Evolutionary conservation across 2,329 filamentous ascomycete species (phyloP).

Genomic region (Hypoxylon sp.): DNA sequence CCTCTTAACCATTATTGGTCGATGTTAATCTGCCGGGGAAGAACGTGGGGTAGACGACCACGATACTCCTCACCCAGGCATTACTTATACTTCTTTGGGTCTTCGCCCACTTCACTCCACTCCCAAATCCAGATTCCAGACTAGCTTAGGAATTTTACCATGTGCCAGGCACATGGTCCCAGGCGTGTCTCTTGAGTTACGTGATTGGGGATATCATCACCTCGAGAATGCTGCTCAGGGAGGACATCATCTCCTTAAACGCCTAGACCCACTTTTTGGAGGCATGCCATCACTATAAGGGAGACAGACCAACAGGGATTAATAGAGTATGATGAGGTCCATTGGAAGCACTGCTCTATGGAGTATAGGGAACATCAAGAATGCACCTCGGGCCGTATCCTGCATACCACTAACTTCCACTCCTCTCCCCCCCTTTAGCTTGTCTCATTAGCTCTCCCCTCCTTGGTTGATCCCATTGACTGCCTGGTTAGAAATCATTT

Average conservation of each 20-base stretch:
- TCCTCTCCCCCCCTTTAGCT: too few relatives aligned
- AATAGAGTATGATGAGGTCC: background rate
- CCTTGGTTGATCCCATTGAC: background rate
- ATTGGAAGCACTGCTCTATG: background rate
- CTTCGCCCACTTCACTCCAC: slow-evolving; percentile 31
- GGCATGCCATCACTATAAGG: background rate
- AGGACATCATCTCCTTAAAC: background rate
- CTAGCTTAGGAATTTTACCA: slow-evolving; percentile 12
- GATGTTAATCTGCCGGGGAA: slow-evolving; percentile 43
- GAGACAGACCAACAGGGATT: background rate
- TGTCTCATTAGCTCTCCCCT: background rate
- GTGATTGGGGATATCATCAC: background rate
- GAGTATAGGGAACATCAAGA: background rate
- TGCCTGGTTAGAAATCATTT: background rate
- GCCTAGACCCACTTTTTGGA: background rate
- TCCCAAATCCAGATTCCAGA: slow-evolving; percentile 16
- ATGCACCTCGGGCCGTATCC: background rate
- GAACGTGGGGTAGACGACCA: slow-evolving; percentile 41
- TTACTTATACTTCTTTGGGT: slow-evolving; percentile 39
- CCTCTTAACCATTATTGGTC: slow-evolving; percentile 31
- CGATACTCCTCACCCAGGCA: slow-evolving; percentile 42
- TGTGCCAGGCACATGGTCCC: slow-evolving; percentile 17
- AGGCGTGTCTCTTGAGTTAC: background rate
- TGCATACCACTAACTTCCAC: background rate
- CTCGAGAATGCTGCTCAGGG: background rate